Evolutionary conservation across 176 grass and related monocot genomes (phyloP), one percentile per base, ranked within the genome.

Genomic region (Chloris gayana): DNA sequence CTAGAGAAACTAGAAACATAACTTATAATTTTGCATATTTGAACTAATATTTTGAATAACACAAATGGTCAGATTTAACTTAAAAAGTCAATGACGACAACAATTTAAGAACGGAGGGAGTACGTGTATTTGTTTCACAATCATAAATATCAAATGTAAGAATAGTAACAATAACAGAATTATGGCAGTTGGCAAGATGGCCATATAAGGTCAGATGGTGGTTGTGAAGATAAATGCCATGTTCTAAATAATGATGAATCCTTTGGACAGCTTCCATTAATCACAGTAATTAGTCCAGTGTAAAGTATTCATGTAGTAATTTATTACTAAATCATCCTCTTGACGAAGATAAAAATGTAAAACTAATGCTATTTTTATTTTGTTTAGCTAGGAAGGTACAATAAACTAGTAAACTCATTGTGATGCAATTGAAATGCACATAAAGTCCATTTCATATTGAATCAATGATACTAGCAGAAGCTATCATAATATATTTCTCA

Each of bases 381-480:
- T 67, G 69, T 46, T 21, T 59, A 67, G 38, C 47, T 73, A 79
- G 74, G 49, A 80, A 68, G n/a, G 42, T 49, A 47, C 19, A 72
- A 14, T 1, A 80, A 86, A 86, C 66, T 73, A 65, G 56, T 72
- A n/a, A 64, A 38, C 46, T 27, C 39, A 68, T 26, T 79, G 22
- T 1, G 41, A 61, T 61, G 53, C 32, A 73, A 70, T 31, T 37
- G 14, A 70, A 49, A 51, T 70, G 30, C 77, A 46, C 33, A 53
- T 72, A 79, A 30, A 78, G 53, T 78, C 26, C 21, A 50, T 72
- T 56, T 42, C 45, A 85, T 79, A 59, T 70, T 78, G 44, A 85
- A 87, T 58, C 53, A 76, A 89, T 39, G 67, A 84, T 67, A 83
- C 69, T 91, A 87, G 82, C 81, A 74, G 56, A n/a, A 87, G 79